Base-by-base conservation (phyloP, 2,329 filamentous ascomycete species). In the Myriosclerotinia scirpicola region DNA sequence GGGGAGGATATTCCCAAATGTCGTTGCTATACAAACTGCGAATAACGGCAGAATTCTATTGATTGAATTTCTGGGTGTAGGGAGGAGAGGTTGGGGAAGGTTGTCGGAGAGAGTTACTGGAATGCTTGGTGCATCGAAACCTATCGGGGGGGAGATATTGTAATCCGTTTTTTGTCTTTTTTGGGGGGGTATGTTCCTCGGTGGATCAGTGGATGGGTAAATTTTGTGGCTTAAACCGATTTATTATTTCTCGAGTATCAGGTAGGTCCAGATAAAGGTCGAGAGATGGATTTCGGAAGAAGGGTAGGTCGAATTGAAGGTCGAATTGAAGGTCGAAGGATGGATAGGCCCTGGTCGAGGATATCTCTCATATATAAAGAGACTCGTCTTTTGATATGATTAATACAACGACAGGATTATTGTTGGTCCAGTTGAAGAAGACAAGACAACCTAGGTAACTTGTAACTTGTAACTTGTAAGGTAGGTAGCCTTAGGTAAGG, bases 101-200 rank as follows among this genome's bases (percentile, higher is more conserved):
- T 65, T 59, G 42, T 59, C 53, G 63, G 36, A 30, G 50, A 40
- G 34, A 52, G 34, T 59, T 65, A 59, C 42, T 65, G 63, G 63
- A 65, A 65, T 65, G 63, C 63, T 65, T n/a, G 53, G 63, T 38
- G 42, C 63, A 65, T 65, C 22, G 63, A 65, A 52, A 52, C 26
- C 52, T 54, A 38, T 48, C 54, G n/a, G n/a, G n/a, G n/a, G 54
- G 54, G 20, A 6, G 17, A 9, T 36, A 52, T 20, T 26, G 58
- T 50, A 40, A 50, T 26, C 42, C 40, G 38, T 30, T 46, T 7
- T 22, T 44, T 46, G 17, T 26, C 26, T 46, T 26, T 20, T 26
- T 50, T n/a, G n/a, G n/a, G n/a, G n/a, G n/a, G 63, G 54, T 42
- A 22, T 59, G 42, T 48, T 53, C 26, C 30, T 48, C n/a, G 26